phyloP scores from a whole-genome alignment of 2,329 filamentous ascomycete genomes.

The Diplodia seriata region DNA sequence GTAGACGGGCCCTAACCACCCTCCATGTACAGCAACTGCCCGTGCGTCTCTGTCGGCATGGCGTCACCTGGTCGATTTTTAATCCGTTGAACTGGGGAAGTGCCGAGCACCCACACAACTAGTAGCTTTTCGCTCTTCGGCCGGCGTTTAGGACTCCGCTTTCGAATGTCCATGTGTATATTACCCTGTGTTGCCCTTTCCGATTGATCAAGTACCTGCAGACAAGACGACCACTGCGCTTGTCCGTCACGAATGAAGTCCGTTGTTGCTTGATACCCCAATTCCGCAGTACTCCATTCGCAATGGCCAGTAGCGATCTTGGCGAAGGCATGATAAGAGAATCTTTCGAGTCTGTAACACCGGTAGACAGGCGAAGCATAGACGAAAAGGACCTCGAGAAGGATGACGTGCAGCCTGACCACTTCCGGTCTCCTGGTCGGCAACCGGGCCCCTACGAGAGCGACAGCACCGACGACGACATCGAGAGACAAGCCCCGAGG shows the following conservation, averaged over 20 bases:
- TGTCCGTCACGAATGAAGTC: not conserved
- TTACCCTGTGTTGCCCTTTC: not conserved
- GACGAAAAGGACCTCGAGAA: slow-evolving; percentile 15
- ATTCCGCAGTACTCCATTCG: not conserved
- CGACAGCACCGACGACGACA: slow-evolving; percentile 10
- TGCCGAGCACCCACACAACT: not conserved
- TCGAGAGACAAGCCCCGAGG: slow-evolving; percentile 18
- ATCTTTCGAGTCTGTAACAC: slow-evolving; percentile 2
- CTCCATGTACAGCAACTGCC: not conserved
- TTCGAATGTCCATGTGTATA: not conserved
- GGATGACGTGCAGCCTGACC: not conserved
- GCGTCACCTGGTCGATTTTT: slow-evolving; percentile 16
- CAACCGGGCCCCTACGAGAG: not conserved
- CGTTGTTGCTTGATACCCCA: not conserved
- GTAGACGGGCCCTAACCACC: slow-evolving; percentile 6
- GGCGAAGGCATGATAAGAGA: not conserved
- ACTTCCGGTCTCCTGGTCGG: not conserved
- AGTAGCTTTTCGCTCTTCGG: not conserved
- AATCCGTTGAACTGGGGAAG: not conserved
- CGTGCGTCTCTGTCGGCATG: not conserved
- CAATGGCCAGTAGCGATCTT: not conserved
- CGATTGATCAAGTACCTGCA: not conserved
- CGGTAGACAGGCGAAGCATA: slow-evolving; percentile 14
- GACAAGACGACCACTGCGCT: not conserved
- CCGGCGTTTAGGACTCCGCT: not conserved